A percentile compares a stretch with the other conserved stretches of the same genome.
phyloP scores from a whole-genome alignment of 768 basidiomycete species.

The Exidia glandulosa region DNA sequence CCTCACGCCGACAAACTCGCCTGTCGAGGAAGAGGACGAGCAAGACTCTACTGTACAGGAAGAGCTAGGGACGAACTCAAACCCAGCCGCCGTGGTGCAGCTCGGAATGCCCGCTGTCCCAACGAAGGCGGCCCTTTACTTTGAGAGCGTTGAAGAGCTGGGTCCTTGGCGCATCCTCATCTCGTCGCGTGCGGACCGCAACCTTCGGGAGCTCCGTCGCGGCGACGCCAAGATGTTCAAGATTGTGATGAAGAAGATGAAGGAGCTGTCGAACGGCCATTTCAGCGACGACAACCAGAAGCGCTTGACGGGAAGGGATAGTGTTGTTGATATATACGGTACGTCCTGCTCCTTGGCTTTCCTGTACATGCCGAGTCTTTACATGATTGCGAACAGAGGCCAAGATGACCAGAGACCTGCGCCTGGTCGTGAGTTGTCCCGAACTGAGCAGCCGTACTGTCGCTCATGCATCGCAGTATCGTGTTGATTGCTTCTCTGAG shows the following conservation, averaged over 20 bases:
- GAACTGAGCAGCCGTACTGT: neutral
- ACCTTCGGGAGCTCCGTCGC: slow-evolving; percentile 36
- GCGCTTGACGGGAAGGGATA: slow-evolving; percentile 32
- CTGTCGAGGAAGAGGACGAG: neutral
- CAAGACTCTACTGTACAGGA: slow-evolving; percentile 6
- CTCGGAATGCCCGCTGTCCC: slow-evolving; percentile 47
- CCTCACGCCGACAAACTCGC: slow-evolving; percentile 11
- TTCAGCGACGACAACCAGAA: slow-evolving; percentile 65
- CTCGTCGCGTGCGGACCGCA: slow-evolving; percentile 35
- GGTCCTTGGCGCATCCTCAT: slow-evolving; percentile 56
- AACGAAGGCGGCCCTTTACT: slow-evolving; percentile 48
- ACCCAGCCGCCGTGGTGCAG: slow-evolving; percentile 16
- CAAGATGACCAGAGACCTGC: slow-evolving; percentile 45
- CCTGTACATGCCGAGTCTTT: no score
- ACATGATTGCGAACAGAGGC: no score
- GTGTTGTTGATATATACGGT: slow-evolving; percentile 47
- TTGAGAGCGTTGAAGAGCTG: slow-evolving; percentile 46
- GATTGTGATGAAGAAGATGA: slow-evolving; percentile 59
- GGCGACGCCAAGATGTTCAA: slow-evolving; percentile 35
- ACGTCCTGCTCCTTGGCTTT: no score
- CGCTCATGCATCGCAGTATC: slow-evolving; percentile 26
- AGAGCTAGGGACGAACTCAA: neutral
- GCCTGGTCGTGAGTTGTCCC: slow-evolving; percentile 33
- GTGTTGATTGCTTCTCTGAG: slow-evolving; percentile 35
- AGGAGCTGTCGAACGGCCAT: slow-evolving; percentile 59